Evolutionary conservation across 2,329 filamentous ascomycete genomes (phyloP).

Genomic region (Calonectria pseudoreteaudii): DNA sequence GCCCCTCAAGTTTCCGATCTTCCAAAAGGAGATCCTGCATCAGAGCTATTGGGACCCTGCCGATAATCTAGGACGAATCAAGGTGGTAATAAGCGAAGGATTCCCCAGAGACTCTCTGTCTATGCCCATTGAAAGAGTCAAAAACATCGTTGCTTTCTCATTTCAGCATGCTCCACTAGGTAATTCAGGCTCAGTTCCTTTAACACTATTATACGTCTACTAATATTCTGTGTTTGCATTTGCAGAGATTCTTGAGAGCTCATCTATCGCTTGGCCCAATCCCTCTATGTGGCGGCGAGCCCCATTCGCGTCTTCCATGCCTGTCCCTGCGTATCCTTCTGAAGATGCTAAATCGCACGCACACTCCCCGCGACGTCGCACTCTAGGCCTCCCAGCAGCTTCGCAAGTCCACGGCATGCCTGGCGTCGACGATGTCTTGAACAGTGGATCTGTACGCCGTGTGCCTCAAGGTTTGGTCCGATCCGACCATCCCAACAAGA

Average conservation of each 20-base stretch:
- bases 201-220: background rate
- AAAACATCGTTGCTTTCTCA: slow-evolving; percentile 81
- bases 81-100: slow-evolving; percentile 80
- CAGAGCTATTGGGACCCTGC: slow-evolving; percentile 79
- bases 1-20: slow-evolving; percentile 77
- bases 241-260: slow-evolving; percentile 75
- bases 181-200: slow-evolving; percentile 52
- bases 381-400: background rate
- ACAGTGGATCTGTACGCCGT: background rate
- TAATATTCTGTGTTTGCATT: background rate
- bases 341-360: slow-evolving; percentile 69
- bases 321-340: slow-evolving; percentile 53
- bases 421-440: background rate
- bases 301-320: slow-evolving; percentile 55
- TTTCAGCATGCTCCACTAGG: slow-evolving; percentile 87
- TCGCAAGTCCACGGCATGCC: background rate
- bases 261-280: slow-evolving; percentile 85
- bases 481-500: background rate
- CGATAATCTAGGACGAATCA: slow-evolving; percentile 80
- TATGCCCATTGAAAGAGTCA: slow-evolving; percentile 72
- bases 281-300: slow-evolving; percentile 73
- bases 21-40: slow-evolving; percentile 75
- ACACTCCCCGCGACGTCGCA: slow-evolving; percentile 67
- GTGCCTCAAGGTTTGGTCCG: background rate
- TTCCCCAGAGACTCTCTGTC: slow-evolving; percentile 66